Evolutionary conservation across 441 rosid genomes (phyloP).

Genomic region (Aquilaria agallochum): DNA sequence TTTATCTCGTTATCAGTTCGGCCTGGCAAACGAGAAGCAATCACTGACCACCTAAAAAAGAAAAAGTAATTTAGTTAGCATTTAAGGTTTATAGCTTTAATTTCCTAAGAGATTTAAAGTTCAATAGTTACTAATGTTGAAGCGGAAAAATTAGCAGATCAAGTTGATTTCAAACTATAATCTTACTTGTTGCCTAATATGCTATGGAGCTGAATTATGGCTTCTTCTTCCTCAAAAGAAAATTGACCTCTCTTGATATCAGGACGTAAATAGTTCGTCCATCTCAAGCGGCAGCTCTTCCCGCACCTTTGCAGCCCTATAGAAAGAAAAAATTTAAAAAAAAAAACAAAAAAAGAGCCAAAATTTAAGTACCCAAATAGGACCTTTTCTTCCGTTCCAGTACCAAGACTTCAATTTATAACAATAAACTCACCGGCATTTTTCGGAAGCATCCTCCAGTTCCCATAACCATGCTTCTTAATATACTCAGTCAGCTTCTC

Average conservation of each 20-base stretch:
- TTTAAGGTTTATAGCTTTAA: too few relatives aligned
- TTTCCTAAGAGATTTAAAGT: too few relatives aligned
- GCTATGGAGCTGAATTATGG: conserved; percentile 62
- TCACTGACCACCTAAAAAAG: conserved; percentile 72
- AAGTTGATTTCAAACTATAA: too few relatives aligned
- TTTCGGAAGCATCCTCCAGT: conserved; percentile 65
- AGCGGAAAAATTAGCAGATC: too few relatives aligned
- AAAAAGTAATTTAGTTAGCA: too few relatives aligned
- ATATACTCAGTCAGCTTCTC: conserved; percentile 47
- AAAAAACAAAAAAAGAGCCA: too few relatives aligned
- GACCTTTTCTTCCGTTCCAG: too few relatives aligned
- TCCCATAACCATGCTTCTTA: conserved; percentile 50
- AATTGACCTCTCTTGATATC: conserved; percentile 71
- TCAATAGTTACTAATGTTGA: conserved; percentile 5
- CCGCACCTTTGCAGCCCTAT: conserved; percentile 70
- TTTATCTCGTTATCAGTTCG: conserved; percentile 92
- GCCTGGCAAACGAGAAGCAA: conserved; percentile 87
- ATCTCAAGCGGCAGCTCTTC: conserved; percentile 61
- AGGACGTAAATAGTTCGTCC: conserved; percentile 67
- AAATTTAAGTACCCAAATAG: too few relatives aligned
- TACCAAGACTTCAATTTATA: too few relatives aligned
- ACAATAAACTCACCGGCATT: conserved; percentile 41
- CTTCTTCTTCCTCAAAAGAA: conserved; percentile 57
- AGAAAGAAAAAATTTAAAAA: not conserved
- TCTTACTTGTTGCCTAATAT: conserved; percentile 55